These are phyloP conservation scores for Alternaria burnsii DNA, from an alignment of 2,329 filamentous ascomycete species.

Conservation along the genomic window DNA sequence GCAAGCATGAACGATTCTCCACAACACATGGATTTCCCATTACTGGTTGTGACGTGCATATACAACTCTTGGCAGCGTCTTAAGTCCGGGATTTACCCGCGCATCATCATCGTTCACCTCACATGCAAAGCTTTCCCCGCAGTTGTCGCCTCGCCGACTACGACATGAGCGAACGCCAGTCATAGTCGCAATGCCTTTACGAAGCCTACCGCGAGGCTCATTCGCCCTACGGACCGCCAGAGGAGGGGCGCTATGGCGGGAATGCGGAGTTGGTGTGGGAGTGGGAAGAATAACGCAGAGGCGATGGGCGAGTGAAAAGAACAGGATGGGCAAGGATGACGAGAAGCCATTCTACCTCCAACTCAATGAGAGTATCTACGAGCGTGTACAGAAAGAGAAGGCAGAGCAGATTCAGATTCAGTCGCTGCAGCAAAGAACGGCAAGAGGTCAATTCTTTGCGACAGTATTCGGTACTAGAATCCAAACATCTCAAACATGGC, in stretches of 20 bases:
- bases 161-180: constrained; percentile 27
- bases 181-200: constrained; percentile 41
- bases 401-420: constrained; percentile 60
- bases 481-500: background rate
- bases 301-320: constrained; percentile 49
- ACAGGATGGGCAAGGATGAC: constrained; percentile 31
- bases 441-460: constrained; percentile 50
- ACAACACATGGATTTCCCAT: background rate
- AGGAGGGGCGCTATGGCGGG: constrained; percentile 11
- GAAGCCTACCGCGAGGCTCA: constrained; percentile 36
- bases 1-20: constrained; percentile 10
- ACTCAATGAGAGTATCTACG: constrained; percentile 68
- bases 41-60: constrained; percentile 2
- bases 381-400: constrained; percentile 66
- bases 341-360: constrained; percentile 66
- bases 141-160: constrained; percentile 6
- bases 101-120: constrained; percentile 12
- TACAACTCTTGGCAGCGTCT: constrained; percentile 1
- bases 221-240: constrained; percentile 28
- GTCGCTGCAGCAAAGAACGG: constrained; percentile 35
- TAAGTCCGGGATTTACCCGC: constrained; percentile 8
- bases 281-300: constrained; percentile 31
- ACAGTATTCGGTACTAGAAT: constrained; percentile 31
- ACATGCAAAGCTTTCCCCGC: constrained; percentile 21
- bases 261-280: constrained; percentile 15